Evolutionary conservation across 2,329 filamentous ascomycete genomes (phyloP).

Genomic region (Penicillium sp.): DNA sequence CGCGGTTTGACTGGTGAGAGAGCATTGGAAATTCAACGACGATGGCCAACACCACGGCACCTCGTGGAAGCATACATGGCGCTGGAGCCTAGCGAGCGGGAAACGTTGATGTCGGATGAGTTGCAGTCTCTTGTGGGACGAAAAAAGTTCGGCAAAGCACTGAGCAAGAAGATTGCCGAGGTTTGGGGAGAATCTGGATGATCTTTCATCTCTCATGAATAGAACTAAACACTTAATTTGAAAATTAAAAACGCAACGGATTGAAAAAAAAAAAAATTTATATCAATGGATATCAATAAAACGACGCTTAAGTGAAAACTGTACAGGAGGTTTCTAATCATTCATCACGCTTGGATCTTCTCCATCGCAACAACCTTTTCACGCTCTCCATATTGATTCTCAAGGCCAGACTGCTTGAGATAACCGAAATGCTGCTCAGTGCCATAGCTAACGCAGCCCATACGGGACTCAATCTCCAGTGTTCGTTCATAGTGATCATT

Average conservation of each 20-base stretch:
- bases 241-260: not conserved
- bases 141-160: slow-evolving; percentile 67
- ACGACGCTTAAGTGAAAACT: slow-evolving; percentile 1
- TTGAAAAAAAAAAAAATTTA: too few relatives aligned
- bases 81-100: slow-evolving; percentile 58
- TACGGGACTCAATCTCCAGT: slow-evolving; percentile 54
- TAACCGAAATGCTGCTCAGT: slow-evolving; percentile 85
- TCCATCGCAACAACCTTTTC: slow-evolving; percentile 23
- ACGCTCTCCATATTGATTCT: slow-evolving; percentile 50
- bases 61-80: slow-evolving; percentile 71
- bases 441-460: slow-evolving; percentile 96
- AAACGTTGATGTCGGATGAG: slow-evolving; percentile 62
- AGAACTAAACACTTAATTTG: not conserved
- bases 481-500: slow-evolving; percentile 39
- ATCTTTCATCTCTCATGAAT: not conserved
- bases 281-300: not conserved
- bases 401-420: slow-evolving; percentile 77
- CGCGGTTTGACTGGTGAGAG: slow-evolving; percentile 75
- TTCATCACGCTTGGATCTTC: slow-evolving; percentile 8
- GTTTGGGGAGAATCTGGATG: slow-evolving; percentile 61
- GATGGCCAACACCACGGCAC: slow-evolving; percentile 74
- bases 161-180: slow-evolving; percentile 72
- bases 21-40: slow-evolving; percentile 75
- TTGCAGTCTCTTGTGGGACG: slow-evolving; percentile 64
- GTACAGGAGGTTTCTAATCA: not conserved